Evolutionary conservation across 176 grass and related monocot genomes (phyloP).

Genomic region (Aegilops umbellulata): DNA sequence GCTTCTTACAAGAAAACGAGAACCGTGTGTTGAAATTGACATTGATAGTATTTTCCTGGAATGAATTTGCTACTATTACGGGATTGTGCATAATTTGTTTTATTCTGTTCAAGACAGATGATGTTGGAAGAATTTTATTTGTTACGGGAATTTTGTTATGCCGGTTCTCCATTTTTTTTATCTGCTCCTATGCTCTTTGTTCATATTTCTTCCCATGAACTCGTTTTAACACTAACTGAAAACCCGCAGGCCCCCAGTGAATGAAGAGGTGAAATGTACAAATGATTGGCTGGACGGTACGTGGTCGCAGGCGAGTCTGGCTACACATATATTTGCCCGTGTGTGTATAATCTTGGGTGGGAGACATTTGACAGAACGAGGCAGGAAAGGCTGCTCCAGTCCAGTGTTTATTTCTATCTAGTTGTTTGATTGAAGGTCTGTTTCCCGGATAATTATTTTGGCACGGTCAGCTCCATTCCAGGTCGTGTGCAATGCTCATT

Average conservation of each 20-base stretch:
- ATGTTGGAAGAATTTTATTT: background rate
- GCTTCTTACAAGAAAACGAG: background rate
- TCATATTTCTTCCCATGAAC: background rate
- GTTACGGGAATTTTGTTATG: background rate
- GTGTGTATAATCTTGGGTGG: conserved; percentile 49
- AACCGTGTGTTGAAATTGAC: background rate
- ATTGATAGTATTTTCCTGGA: background rate
- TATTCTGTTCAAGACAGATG: background rate
- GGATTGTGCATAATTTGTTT: background rate
- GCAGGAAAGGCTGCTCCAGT: conserved; percentile 26
- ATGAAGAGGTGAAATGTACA: conserved; percentile 40
- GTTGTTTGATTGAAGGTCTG: conserved; percentile 6
- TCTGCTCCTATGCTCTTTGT: background rate
- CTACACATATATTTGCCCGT: conserved; percentile 32
- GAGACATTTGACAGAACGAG: conserved; percentile 6
- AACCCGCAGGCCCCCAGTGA: conserved; percentile 19
- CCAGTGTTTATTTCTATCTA: conserved; percentile 15
- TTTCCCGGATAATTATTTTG: conserved; percentile 30
- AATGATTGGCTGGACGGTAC: conserved; percentile 23
- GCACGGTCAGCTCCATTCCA: conserved; percentile 24
- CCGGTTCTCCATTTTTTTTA: background rate
- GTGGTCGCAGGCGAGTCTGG: conserved; percentile 5
- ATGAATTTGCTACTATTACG: background rate
- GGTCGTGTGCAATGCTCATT: conserved; percentile 21
- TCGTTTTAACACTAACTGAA: background rate